Conservation (phyloP, 129 eudicot genomes). For the Arctium lappa region DNA sequence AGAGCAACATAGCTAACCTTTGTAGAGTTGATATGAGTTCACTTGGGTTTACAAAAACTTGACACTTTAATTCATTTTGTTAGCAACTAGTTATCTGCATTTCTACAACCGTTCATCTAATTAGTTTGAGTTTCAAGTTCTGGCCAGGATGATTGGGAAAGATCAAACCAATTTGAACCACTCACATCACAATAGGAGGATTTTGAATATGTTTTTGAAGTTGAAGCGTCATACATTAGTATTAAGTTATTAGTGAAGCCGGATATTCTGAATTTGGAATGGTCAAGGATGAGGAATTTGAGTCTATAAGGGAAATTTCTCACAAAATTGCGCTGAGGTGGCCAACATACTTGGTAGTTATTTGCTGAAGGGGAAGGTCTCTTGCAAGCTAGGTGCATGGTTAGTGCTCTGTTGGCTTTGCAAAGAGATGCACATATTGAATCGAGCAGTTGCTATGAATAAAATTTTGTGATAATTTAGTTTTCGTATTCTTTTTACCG, state of each 20-base stretch:
- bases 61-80: not conserved
- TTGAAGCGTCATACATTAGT: not conserved
- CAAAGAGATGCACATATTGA: not conserved
- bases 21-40: not conserved
- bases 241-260: conserved; percentile 1
- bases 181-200: too few species aligned
- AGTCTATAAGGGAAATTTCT: not conserved
- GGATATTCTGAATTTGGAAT: conserved; percentile 4
- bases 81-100: not conserved
- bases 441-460: not conserved
- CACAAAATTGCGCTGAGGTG: not conserved
- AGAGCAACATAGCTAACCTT: not conserved
- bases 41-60: not conserved
- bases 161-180: too few species aligned
- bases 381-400: conserved; percentile 7
- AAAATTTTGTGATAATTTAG: not conserved
- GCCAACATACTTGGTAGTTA: not conserved
- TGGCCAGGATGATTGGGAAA: too few species aligned
- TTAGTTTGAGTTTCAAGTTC: not conserved
- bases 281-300: not conserved
- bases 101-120: not conserved
- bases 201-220: not conserved
- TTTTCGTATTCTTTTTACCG: not conserved
- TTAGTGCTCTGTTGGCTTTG: conserved; percentile 9
- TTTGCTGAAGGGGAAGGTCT: not conserved